A percentile compares a stretch with the other conserved stretches of the same genome.
Evolutionary conservation across 2,329 filamentous ascomycete species (phyloP).

Genomic region (Byssothecium circinans): DNA sequence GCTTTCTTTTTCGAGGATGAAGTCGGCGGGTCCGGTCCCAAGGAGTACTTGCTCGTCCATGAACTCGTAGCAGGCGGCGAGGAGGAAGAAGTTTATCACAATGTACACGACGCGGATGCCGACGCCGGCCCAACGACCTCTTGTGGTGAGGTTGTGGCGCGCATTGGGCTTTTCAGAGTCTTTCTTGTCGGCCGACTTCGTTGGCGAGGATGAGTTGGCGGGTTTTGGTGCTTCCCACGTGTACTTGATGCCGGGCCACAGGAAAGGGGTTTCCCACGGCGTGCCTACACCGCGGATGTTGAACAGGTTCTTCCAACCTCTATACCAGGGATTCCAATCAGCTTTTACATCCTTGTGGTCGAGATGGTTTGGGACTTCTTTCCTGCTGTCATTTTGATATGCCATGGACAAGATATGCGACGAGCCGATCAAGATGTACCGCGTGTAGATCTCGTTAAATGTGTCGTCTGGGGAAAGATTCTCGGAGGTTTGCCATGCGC

Average conservation of each 20-base stretch:
- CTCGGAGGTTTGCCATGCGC: conserved; percentile 5
- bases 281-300: conserved; percentile 8
- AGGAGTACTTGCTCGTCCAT: not conserved
- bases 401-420: conserved; percentile 7
- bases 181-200: conserved; percentile 1
- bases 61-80: conserved; percentile 2
- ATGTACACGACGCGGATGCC: conserved; percentile 2
- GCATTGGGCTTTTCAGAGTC: not conserved
- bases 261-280: conserved; percentile 6
- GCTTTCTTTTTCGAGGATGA: conserved; percentile 5
- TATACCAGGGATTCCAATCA: not conserved
- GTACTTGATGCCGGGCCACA: conserved; percentile 6
- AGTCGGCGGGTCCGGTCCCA: not conserved
- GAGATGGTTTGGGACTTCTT: not conserved
- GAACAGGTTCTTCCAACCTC: conserved; percentile 1
- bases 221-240: not conserved
- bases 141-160: conserved; percentile 2
- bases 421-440: conserved; percentile 8
- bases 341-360: not conserved
- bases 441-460: conserved; percentile 8
- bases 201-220: not conserved
- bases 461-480: conserved; percentile 4
- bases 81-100: conserved; percentile 1
- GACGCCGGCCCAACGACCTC: conserved; percentile 3
- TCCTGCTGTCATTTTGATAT: not conserved